These are phyloP conservation scores for Epichloe gansuensis DNA, from an alignment of 2,329 filamentous ascomycete species.

Conservation along the genomic window DNA sequence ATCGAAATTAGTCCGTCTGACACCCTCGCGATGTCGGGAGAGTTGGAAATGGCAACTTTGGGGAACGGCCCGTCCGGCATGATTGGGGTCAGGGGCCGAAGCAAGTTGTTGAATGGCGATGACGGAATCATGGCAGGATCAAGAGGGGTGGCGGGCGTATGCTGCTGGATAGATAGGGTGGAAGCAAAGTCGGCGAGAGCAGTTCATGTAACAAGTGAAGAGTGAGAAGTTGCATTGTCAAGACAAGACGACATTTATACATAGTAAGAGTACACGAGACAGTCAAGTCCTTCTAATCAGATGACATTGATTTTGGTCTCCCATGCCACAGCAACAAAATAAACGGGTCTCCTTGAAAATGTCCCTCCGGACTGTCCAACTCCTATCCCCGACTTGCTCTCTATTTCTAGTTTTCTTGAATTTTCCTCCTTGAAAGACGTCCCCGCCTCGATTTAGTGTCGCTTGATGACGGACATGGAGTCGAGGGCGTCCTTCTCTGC, in stretches of 20 bases:
- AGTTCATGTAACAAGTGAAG: background rate
- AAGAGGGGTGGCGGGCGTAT: no score
- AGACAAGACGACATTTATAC: conserved; percentile 8
- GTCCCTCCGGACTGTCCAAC: background rate
- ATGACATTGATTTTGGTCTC: background rate
- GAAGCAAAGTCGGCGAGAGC: no score
- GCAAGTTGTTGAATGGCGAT: background rate
- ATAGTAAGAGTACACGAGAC: conserved; percentile 9
- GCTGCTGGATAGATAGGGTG: no score
- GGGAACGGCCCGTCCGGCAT: background rate
- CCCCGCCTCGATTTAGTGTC: conserved; percentile 24
- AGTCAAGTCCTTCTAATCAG: conserved; percentile 3
- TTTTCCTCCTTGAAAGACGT: background rate
- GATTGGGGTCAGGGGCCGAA: background rate
- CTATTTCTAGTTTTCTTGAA: background rate
- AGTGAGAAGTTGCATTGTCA: conserved; percentile 6
- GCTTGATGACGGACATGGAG: conserved; percentile 37
- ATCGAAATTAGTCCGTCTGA: no score
- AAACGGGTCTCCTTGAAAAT: background rate
- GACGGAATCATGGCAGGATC: background rate
- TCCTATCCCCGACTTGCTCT: background rate
- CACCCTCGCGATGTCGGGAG: no score
- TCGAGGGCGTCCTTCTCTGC: conserved; percentile 42
- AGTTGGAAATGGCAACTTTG: background rate
- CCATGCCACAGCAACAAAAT: background rate